These are phyloP conservation scores for Cairneyella variabilis DNA, from an alignment of 495 filamentous ascomycete species.

Conservation along the genomic window DNA sequence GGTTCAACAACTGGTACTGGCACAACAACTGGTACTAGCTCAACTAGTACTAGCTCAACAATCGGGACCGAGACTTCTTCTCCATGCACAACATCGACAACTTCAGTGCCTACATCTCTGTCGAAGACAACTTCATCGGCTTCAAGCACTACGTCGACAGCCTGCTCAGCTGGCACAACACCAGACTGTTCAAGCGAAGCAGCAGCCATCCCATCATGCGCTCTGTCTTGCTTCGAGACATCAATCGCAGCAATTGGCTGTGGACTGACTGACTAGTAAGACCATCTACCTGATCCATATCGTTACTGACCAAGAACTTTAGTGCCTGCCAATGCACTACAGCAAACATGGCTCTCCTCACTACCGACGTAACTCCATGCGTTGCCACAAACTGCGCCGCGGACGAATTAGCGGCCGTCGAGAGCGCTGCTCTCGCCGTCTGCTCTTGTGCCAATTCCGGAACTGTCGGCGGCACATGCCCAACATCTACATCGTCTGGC, in stretches of 20 bases:
- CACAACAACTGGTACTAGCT: no score
- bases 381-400: neutral
- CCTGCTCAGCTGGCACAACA: neutral
- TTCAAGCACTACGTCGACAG: neutral
- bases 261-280: conserved; percentile 4
- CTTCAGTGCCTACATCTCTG: no score
- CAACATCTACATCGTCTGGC: neutral
- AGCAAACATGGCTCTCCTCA: neutral
- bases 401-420: neutral
- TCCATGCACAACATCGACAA: no score
- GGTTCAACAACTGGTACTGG: no score
- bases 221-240: conserved; percentile 5
- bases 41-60: no score
- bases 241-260: conserved; percentile 2
- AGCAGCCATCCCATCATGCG: conserved; percentile 11
- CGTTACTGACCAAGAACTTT: neutral
- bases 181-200: conserved; percentile 7
- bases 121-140: no score
- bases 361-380: neutral
- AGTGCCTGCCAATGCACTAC: conserved; percentile 5
- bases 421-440: neutral
- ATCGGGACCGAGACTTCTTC: no score
- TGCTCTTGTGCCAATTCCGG: conserved; percentile 1
- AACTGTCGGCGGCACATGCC: neutral
- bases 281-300: neutral